phyloP scores from a whole-genome alignment of 2,329 filamentous ascomycete genomes.

The Monosporascus cannonballus region DNA sequence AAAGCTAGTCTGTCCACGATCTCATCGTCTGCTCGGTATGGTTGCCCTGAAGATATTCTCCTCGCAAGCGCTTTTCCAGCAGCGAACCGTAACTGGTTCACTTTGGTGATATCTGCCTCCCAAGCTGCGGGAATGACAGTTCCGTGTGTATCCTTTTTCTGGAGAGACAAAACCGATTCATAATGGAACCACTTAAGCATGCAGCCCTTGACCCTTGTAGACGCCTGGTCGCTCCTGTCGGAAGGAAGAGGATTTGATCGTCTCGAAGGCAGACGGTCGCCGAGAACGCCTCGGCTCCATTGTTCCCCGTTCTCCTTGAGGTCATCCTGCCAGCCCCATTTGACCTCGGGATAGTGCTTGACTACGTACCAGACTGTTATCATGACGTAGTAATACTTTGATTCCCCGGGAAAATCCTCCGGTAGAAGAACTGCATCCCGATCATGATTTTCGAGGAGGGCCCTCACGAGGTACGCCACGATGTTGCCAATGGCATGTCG shows the following conservation, averaged over 20 bases:
- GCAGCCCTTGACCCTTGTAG: slow-evolving; percentile 4
- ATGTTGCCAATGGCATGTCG: slow-evolving; percentile 1
- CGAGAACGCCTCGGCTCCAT: too few relatives aligned
- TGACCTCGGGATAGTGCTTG: background rate
- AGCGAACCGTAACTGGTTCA: background rate
- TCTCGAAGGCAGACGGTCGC: background rate
- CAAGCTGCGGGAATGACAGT: background rate
- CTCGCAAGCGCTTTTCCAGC: background rate
- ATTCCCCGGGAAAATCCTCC: too few relatives aligned
- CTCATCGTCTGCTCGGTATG: slow-evolving; percentile 7
- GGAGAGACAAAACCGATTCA: slow-evolving; percentile 4
- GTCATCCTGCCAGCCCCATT: slow-evolving; percentile 1
- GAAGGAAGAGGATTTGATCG: background rate
- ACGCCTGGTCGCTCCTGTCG: background rate
- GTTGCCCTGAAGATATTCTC: background rate
- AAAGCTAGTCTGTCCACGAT: slow-evolving; percentile 9
- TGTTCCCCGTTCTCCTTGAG: background rate
- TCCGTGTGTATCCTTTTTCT: background rate
- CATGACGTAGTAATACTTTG: slow-evolving; percentile 10
- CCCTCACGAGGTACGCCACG: slow-evolving; percentile 2
- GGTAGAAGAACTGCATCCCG: too few relatives aligned
- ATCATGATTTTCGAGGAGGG: too few relatives aligned
- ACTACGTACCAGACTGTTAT: slow-evolving; percentile 11
- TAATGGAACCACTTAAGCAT: slow-evolving; percentile 12
- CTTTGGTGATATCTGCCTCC: slow-evolving; percentile 1